phyloP scores from a whole-genome alignment of 176 grass and related monocot species.

The Oryza rufipogon region DNA sequence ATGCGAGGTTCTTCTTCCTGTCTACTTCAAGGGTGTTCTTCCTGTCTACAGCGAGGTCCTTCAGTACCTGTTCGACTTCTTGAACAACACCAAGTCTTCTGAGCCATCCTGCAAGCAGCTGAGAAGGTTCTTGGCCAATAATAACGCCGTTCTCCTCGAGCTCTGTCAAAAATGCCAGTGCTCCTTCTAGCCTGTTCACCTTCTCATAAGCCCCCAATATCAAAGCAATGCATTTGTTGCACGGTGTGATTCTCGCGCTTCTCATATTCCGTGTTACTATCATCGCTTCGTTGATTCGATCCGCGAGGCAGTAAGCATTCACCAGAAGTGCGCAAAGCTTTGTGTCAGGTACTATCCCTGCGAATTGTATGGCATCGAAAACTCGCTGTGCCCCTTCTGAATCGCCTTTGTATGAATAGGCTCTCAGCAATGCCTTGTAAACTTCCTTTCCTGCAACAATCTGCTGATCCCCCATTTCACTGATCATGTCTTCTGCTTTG shows the following conservation, averaged over 20 bases:
- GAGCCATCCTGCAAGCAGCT: slow-evolving; percentile 70
- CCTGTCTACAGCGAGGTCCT: slow-evolving; percentile 36
- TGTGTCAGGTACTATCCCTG: slow-evolving; percentile 68
- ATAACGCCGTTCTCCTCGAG: slow-evolving; percentile 59
- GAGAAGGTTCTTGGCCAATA: slow-evolving; percentile 60
- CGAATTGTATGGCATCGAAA: slow-evolving; percentile 72
- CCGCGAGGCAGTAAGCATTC: slow-evolving; percentile 74
- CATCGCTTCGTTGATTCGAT: slow-evolving; percentile 36
- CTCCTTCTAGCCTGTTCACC: slow-evolving; percentile 51
- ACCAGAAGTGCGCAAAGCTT: slow-evolving; percentile 75
- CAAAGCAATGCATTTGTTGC: slow-evolving; percentile 59
- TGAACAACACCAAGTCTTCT: slow-evolving; percentile 65
- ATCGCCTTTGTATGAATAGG: slow-evolving; percentile 66
- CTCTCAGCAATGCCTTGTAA: slow-evolving; percentile 91
- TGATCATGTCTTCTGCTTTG: slow-evolving; percentile 65
- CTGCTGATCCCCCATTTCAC: slow-evolving; percentile 63
- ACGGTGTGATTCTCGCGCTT: slow-evolving; percentile 50
- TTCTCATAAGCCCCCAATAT: slow-evolving; percentile 66
- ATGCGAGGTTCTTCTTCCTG: not conserved
- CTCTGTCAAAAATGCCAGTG: slow-evolving; percentile 74
- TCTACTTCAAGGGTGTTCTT: not conserved
- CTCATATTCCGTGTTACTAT: slow-evolving; percentile 78
- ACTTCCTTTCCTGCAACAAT: slow-evolving; percentile 71
- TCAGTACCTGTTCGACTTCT: slow-evolving; percentile 64
- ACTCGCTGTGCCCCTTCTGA: slow-evolving; percentile 69